phyloP scores from a whole-genome alignment of 305 asterid species.

The Fraxinus floribunda region DNA sequence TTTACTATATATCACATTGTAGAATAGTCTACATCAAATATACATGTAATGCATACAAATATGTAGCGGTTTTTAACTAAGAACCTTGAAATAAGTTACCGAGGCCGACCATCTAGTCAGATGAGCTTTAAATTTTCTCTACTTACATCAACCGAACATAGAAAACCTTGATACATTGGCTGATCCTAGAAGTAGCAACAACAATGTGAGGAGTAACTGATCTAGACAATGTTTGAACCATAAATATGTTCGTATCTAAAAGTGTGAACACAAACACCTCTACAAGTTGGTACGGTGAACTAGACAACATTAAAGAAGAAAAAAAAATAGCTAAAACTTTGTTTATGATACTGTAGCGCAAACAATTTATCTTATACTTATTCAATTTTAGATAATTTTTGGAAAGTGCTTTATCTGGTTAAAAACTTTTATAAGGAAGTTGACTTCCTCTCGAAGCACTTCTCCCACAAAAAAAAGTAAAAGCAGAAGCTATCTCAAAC shows the following conservation, averaged over 20 bases:
- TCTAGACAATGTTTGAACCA: neutral
- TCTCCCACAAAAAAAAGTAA: too few species aligned
- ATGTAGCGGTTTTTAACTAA: neutral
- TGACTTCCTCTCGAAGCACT: too few species aligned
- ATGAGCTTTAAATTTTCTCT: neutral
- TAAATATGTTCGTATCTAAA: neutral
- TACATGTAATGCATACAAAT: neutral
- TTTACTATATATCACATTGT: neutral
- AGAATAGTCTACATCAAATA: neutral
- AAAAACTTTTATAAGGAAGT: too few species aligned
- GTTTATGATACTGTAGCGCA: neutral
- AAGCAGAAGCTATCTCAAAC: neutral
- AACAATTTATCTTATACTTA: neutral
- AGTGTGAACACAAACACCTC: neutral
- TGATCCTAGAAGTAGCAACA: neutral
- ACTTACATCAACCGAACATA: neutral
- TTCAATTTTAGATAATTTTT: too few species aligned
- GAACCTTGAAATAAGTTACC: neutral
- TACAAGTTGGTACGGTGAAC: too few species aligned
- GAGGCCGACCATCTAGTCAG: neutral
- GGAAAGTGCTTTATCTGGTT: neutral
- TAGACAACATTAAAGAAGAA: neutral
- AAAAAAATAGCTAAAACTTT: neutral
- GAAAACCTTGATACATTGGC: neutral
- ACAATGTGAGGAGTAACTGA: neutral